Evolutionary conservation across 768 basidiomycete genomes (phyloP).

Genomic region (Rossbeevera mucosa): DNA sequence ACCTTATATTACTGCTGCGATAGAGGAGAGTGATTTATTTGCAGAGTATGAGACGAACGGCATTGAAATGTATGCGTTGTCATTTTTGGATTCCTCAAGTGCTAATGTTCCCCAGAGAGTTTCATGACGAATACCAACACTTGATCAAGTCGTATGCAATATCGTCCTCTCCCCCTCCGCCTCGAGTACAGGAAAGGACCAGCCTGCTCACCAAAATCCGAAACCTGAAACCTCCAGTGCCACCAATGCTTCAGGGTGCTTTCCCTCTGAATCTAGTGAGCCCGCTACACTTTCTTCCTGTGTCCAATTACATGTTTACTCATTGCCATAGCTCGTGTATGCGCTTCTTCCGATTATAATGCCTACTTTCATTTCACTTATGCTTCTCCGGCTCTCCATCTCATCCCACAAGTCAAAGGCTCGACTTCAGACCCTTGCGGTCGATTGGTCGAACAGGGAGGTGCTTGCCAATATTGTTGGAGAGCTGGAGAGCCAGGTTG

Average conservation of each 20-base stretch:
- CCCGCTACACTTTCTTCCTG: not conserved
- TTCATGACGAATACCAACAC: conserved; percentile 52
- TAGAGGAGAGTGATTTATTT: conserved; percentile 67
- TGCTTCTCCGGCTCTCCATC: conserved; percentile 53
- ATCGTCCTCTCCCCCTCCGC: conserved; percentile 41
- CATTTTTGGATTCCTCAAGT: conserved; percentile 1
- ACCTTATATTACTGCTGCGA: conserved; percentile 74
- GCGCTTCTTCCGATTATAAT: conserved; percentile 59
- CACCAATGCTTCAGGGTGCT: conserved; percentile 51
- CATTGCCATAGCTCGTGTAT: conserved; percentile 44
- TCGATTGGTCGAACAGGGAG: conserved; percentile 42
- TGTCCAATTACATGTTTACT: not conserved
- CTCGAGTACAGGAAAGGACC: conserved; percentile 35
- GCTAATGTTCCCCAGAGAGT: conserved; percentile 37
- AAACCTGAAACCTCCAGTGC: conserved; percentile 43
- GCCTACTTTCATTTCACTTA: conserved; percentile 51
- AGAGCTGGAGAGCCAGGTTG: conserved; percentile 56
- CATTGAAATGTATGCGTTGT: conserved; percentile 51
- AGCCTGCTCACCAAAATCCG: conserved; percentile 44
- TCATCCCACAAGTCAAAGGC: conserved; percentile 55
- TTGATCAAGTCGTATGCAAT: conserved; percentile 51
- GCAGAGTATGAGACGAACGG: conserved; percentile 50
- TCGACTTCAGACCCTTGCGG: conserved; percentile 63
- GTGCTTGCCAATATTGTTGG: conserved; percentile 55
- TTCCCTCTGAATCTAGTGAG: conserved; percentile 74